Base-by-base conservation (phyloP, 2,329 filamentous ascomycete species). In the Exophiala phaeomuriformis region DNA sequence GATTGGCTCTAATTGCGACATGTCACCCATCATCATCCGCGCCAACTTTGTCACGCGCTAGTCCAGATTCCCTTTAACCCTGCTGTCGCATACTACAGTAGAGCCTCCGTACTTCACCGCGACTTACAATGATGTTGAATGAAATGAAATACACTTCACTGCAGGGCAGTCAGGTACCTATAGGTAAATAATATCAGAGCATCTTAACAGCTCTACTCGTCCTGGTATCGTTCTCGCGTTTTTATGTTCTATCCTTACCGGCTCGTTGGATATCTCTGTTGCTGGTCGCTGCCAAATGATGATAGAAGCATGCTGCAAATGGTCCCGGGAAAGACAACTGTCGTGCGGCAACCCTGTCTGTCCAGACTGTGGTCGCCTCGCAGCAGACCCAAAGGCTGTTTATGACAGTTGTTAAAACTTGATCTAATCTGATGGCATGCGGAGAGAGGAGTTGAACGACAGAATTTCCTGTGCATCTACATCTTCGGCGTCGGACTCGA, bases 351-450 rank as follows among this genome's bases (percentile, higher is more conserved):
- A 55, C 57, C 54, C 57, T 8, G 54, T 56, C 39, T 9, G 10
- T 12, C 28, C 42, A 42, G 31, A 55, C 52, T 50, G 56, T 56
- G 56, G 53, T 58, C 51, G 56, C 46, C 19, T 47, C 28, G 32
- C 37, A 53, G 43, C 28, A 3, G 12, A 33, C 43, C 48, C 10
- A 31, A 47, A 37, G 44, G 40, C 35, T 36, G 32, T 58, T 71
- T 62, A 64, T 78, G 76, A 76, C 62, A 72, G 76, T 63, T 53
- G 27, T 57, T 69, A 75, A 75, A 69, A 79, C 78, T 81, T 81
- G 77, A 80, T 81, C 77, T 80, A 80, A 80, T 80, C 77, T 78
- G 77, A 80, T 62, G 64, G 64, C 63, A 44, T 53, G 40, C 19
- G 30, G 50, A 28, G 12, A 48, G 32, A 6, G 3, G 33, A 28